A percentile compares a stretch with the other conserved stretches of the same genome.
Evolutionary conservation across 2,329 filamentous ascomycete species (phyloP).

Genomic region (Chaetomiaceae sp.): DNA sequence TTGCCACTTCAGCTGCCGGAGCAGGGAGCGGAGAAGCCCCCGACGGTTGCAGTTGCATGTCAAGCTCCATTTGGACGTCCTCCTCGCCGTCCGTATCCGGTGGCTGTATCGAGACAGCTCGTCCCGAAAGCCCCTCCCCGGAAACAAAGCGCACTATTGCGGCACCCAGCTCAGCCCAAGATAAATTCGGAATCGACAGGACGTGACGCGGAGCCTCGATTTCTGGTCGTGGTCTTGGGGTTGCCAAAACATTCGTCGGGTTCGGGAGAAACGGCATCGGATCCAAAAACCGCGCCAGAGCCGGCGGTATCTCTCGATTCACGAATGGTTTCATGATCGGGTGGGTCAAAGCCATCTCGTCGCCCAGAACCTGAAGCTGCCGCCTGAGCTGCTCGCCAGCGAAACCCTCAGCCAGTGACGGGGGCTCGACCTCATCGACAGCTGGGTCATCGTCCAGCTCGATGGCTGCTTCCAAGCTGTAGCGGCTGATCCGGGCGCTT

Average conservation of each 20-base stretch:
- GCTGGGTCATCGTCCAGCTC: conserved; percentile 64
- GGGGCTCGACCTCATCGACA: conserved; percentile 57
- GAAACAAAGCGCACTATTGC: conserved; percentile 36
- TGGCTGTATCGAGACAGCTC: conserved; percentile 34
- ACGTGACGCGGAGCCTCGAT: conserved; percentile 22
- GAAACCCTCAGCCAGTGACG: conserved; percentile 58
- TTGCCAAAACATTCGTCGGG: conserved; percentile 39
- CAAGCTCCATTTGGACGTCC: conserved; percentile 37
- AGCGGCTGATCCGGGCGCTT: conserved; percentile 54
- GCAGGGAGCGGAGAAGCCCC: conserved; percentile 8
- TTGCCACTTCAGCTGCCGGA: conserved; percentile 2
- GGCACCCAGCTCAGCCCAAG: conserved; percentile 43
- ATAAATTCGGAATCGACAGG: conserved; percentile 32
- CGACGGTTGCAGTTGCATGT: conserved; percentile 31
- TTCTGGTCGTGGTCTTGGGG: conserved; percentile 26
- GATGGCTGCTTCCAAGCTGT: conserved; percentile 61
- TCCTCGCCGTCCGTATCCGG: conserved; percentile 37
- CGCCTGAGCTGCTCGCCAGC: conserved; percentile 59
- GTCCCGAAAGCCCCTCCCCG: conserved; percentile 34
- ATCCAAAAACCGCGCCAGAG: conserved; percentile 53
- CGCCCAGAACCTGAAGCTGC: conserved; percentile 49
- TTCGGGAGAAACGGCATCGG: conserved; percentile 60
- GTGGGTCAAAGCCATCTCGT: conserved; percentile 55
- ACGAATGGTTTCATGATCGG: conserved; percentile 56
- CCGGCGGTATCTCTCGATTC: conserved; percentile 46